These are phyloP conservation scores for Ogataea paraovalis DNA, from an alignment of 805 yeast species.

Conservation along the genomic window DNA sequence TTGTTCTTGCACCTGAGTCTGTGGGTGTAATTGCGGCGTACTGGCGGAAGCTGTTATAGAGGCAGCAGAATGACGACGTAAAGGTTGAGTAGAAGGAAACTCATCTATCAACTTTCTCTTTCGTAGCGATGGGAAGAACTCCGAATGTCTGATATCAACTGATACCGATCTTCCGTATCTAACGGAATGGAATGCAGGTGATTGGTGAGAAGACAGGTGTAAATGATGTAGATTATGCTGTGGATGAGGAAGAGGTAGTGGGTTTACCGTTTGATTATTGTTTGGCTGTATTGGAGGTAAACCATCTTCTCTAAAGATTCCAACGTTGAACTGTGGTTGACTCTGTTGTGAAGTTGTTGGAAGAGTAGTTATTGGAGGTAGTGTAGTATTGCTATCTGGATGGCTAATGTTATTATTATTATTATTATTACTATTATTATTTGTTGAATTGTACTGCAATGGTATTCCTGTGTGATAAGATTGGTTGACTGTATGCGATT, in stretches of 20 bases:
- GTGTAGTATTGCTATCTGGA: not conserved
- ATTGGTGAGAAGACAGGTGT: conserved; percentile 2
- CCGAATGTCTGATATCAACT: conserved; percentile 19
- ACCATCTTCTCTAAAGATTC: conserved; percentile 11
- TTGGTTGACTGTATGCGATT: conserved; percentile 5
- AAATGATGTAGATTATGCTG: conserved; percentile 6
- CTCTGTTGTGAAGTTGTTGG: conserved; percentile 9
- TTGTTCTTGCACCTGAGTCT: conserved; percentile 2
- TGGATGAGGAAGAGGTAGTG: conserved; percentile 8
- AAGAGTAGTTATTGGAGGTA: conserved; percentile 10
- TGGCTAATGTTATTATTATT: too few relatives aligned
- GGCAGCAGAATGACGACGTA: conserved; percentile 33
- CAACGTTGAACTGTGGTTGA: conserved; percentile 17
- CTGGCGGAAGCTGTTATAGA: conserved; percentile 16
- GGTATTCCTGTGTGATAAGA: conserved; percentile 5
- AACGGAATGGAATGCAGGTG: conserved; percentile 15
- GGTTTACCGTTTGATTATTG: not conserved
- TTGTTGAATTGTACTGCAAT: too few relatives aligned
- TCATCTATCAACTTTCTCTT: conserved; percentile 28
- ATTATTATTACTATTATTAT: too few relatives aligned
- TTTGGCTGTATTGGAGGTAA: conserved; percentile 1
- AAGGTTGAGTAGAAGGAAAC: conserved; percentile 14
- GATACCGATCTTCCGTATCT: conserved; percentile 22
- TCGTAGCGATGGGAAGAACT: conserved; percentile 19
- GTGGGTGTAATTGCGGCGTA: conserved; percentile 3